Evolutionary conservation across 148 eudicot genomes (phyloP).

Genomic region (Chenopodium quinoa): DNA sequence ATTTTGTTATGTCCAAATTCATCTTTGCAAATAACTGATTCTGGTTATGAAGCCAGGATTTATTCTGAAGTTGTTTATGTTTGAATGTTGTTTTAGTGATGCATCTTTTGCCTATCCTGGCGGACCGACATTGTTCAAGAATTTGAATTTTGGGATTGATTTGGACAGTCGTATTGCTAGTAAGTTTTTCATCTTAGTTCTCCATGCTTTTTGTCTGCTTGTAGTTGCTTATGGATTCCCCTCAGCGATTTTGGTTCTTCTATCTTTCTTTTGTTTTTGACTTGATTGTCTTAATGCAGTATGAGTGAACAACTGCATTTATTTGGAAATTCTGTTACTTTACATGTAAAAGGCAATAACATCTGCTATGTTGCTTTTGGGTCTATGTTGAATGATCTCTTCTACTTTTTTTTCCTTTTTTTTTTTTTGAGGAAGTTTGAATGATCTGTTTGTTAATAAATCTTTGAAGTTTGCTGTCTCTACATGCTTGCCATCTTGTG

Average conservation of each 20-base stretch:
- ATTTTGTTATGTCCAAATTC: background rate
- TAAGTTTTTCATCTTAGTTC: constrained; percentile 41
- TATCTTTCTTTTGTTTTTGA: background rate
- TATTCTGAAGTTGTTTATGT: background rate
- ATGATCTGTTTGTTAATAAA: background rate
- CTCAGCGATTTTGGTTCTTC: background rate
- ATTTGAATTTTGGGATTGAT: constrained; percentile 95
- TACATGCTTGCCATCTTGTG: background rate
- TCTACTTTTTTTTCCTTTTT: too few relatives aligned
- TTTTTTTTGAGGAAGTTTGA: too few relatives aligned
- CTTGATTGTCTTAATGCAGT: too few relatives aligned
- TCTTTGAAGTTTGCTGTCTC: background rate
- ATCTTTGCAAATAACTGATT: background rate
- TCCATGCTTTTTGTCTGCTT: constrained; percentile 17
- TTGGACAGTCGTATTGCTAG: constrained; percentile 98
- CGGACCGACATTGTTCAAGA: constrained; percentile 85
- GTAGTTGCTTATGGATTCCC: constrained; percentile 3
- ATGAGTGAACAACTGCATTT: background rate
- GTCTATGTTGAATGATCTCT: background rate
- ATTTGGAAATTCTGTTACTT: background rate
- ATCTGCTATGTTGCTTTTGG: background rate
- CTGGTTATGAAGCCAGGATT: background rate
- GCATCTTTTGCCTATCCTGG: constrained; percentile 99
- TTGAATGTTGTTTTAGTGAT: constrained; percentile 62
- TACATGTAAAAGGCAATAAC: constrained; percentile 4